Percentiles rank a stretch among this genome's conserved stretches.
Conservation (phyloP, 2,329 filamentous ascomycete genomes). For the Fragosphaeria purpurea region DNA sequence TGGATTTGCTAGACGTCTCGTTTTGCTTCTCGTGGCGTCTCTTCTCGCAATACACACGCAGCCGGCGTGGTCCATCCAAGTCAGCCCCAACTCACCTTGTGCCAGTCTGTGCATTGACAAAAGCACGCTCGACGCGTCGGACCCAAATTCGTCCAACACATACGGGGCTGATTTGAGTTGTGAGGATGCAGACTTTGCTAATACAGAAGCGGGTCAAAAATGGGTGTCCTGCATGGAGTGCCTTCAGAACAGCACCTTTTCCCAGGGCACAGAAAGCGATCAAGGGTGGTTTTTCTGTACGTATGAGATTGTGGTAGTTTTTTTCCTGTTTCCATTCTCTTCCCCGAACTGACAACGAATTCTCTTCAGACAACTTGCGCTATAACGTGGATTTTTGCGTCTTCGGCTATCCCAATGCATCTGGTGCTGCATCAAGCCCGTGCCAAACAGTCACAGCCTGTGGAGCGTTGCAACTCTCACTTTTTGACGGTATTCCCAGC, state of each 20-base stretch:
- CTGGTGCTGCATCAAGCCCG: slow-evolving; percentile 32
- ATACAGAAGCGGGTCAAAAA: slow-evolving; percentile 29
- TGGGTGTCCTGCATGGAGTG: slow-evolving; percentile 42
- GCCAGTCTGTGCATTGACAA: slow-evolving; percentile 38
- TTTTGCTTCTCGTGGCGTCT: neutral
- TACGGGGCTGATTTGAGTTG: slow-evolving; percentile 37
- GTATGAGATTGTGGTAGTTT: slow-evolving; percentile 14
- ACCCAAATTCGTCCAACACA: slow-evolving; percentile 37
- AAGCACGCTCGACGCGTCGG: slow-evolving; percentile 28
- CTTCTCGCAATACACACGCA: slow-evolving; percentile 13
- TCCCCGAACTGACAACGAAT: no score
- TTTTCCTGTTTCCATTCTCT: no score
- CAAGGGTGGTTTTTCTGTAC: slow-evolving; percentile 48
- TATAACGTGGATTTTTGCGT: slow-evolving; percentile 43
- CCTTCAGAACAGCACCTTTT: slow-evolving; percentile 40
- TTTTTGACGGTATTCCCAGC: slow-evolving; percentile 30
- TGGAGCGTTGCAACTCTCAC: slow-evolving; percentile 29
- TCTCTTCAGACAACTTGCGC: slow-evolving; percentile 38
- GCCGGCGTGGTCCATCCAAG: slow-evolving; percentile 33
- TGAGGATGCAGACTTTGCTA: slow-evolving; percentile 32
- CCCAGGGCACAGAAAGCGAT: slow-evolving; percentile 38
- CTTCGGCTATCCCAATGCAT: slow-evolving; percentile 41
- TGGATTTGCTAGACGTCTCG: neutral
- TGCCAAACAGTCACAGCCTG: slow-evolving; percentile 43
- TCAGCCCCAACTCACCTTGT: slow-evolving; percentile 45